These are phyloP conservation scores for Pythium graminicola DNA, from an alignment of 352 stramenopile species.

Conservation along the genomic window DNA sequence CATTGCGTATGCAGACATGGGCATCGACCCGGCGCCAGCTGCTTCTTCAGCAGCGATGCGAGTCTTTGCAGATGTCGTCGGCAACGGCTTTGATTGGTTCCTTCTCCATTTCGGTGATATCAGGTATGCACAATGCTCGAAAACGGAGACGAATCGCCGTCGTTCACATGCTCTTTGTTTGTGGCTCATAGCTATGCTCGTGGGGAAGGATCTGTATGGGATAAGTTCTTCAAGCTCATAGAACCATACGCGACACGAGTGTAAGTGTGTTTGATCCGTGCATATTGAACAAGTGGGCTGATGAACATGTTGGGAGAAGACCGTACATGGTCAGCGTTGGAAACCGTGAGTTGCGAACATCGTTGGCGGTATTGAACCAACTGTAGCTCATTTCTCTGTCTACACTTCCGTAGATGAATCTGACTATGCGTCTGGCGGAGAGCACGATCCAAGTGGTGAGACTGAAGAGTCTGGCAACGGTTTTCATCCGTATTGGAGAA, in stretches of 20 bases:
- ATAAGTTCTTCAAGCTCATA: constrained; percentile 72
- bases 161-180: no score
- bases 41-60: constrained; percentile 26
- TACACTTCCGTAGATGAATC: no score
- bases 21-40: constrained; percentile 34
- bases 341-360: constrained; percentile 78
- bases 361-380: no score
- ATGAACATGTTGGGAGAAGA: no score
- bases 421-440: constrained; percentile 53
- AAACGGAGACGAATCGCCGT: no score
- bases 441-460: constrained; percentile 53
- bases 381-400: no score
- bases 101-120: constrained; percentile 35
- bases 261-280: no score
- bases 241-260: constrained; percentile 60
- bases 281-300: no score
- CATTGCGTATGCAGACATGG: constrained; percentile 81
- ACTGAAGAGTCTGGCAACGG: constrained; percentile 33
- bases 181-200: no score
- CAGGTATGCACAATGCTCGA: no score
- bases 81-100: constrained; percentile 27
- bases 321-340: constrained; percentile 78
- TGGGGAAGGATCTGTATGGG: constrained; percentile 53
- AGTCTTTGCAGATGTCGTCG: constrained; percentile 24
- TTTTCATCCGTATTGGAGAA: constrained; percentile 63